Conservation (phyloP, 164 flowering plant genomes). For the Magnolia officinalis region DNA sequence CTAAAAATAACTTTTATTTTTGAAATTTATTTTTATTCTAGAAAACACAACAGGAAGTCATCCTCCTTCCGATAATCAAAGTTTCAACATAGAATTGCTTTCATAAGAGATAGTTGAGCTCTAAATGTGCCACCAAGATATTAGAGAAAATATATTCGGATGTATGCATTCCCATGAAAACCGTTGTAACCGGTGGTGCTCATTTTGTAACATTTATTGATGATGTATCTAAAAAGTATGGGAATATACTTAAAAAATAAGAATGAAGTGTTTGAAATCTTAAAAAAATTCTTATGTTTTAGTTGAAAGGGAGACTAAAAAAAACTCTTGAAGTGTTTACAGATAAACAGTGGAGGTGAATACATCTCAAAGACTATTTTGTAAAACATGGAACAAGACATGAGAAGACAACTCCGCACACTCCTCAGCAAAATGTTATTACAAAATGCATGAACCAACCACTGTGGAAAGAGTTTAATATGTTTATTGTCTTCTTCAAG, state of each 20-base stretch:
- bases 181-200: background rate
- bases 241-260: background rate
- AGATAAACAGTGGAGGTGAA: conserved; percentile 4
- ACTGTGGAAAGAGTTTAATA: background rate
- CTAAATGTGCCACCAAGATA: background rate
- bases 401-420: background rate
- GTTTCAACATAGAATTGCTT: conserved; percentile 4
- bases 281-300: background rate
- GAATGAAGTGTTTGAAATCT: background rate
- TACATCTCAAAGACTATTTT: background rate
- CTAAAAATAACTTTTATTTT: too few relatives aligned
- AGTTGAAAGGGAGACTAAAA: background rate
- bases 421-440: background rate
- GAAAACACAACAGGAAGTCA: too few relatives aligned
- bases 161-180: background rate
- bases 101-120: background rate
- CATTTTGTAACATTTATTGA: conserved; percentile 10
- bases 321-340: background rate
- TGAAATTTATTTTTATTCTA: too few relatives aligned
- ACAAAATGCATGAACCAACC: background rate
- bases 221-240: conserved; percentile 2
- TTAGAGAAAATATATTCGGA: background rate
- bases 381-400: too few relatives aligned
- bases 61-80: background rate
- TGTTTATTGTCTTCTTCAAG: background rate